These are phyloP conservation scores for Canavalia gladiata DNA, from an alignment of 306 rosid species.

Conservation along the genomic window DNA sequence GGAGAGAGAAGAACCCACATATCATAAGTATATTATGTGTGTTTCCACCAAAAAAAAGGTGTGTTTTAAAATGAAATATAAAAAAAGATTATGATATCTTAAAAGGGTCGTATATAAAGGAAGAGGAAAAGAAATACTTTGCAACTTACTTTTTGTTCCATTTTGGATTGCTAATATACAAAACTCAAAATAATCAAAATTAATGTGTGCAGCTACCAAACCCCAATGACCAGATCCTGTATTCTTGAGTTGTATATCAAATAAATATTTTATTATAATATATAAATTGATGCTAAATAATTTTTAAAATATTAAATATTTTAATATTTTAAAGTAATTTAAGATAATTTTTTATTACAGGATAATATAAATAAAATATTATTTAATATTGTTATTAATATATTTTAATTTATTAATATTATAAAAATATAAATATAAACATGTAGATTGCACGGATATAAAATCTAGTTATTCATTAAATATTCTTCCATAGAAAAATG, in stretches of 20 bases:
- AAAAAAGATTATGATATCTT: neutral
- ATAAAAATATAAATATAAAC: too few relatives aligned
- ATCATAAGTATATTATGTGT: conserved; percentile 21
- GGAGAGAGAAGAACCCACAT: conserved; percentile 10
- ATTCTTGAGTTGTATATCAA: neutral
- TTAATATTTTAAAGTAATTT: too few relatives aligned
- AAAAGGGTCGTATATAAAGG: conserved; percentile 24
- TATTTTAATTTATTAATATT: too few relatives aligned
- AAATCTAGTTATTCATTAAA: conserved; percentile 6
- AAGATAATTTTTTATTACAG: too few relatives aligned
- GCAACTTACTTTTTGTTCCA: conserved; percentile 1
- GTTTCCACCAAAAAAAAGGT: neutral
- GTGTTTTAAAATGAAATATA: neutral
- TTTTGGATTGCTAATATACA: neutral
- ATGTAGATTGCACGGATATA: too few relatives aligned
- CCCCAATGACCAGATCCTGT: conserved; percentile 52
- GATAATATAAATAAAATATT: too few relatives aligned
- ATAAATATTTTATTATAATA: too few relatives aligned
- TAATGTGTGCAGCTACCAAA: conserved; percentile 41
- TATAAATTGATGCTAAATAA: too few relatives aligned
- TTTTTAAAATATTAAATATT: too few relatives aligned
- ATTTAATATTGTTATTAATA: too few relatives aligned
- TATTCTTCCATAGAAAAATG: conserved; percentile 1
- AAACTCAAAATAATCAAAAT: neutral
- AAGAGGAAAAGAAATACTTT: neutral